Evolutionary conservation across 1,284 basidiomycete species (phyloP).

Genomic region (Heterobasidion occidentale): DNA sequence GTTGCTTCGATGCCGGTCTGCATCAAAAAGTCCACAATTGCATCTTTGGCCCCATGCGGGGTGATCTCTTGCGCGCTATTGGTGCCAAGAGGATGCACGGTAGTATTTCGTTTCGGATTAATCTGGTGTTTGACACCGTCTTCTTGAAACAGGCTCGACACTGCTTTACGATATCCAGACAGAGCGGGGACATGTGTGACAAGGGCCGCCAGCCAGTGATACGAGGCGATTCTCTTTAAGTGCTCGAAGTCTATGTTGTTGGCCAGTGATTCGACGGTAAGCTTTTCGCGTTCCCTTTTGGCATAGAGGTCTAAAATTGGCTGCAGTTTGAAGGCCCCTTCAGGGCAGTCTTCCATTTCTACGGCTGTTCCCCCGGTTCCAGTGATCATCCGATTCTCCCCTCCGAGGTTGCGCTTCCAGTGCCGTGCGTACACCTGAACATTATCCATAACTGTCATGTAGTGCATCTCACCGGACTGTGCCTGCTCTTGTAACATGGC

Average conservation of each 20-base stretch:
- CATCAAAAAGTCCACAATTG: constrained; percentile 7
- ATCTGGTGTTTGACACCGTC: constrained; percentile 6
- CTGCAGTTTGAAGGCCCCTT: constrained; percentile 1
- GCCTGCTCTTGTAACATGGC: not conserved
- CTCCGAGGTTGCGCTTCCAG: constrained; percentile 2
- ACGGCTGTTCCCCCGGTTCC: constrained; percentile 9
- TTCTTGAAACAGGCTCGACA: not conserved
- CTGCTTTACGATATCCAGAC: not conserved
- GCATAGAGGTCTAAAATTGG: not conserved
- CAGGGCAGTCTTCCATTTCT: constrained; percentile 4
- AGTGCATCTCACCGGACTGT: not conserved
- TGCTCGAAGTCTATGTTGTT: constrained; percentile 6
- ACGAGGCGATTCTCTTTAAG: not conserved
- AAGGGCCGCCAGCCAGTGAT: constrained; percentile 5
- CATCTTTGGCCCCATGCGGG: constrained; percentile 10
- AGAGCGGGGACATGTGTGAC: constrained; percentile 8
- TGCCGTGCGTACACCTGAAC: not conserved
- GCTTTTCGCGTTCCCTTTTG: not conserved
- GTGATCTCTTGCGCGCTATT: constrained; percentile 12
- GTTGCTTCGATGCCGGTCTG: constrained; percentile 10
- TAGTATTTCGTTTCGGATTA: constrained; percentile 4
- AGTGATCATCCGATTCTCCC: constrained; percentile 9
- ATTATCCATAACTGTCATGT: not conserved
- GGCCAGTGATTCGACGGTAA: constrained; percentile 2
- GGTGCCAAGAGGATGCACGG: constrained; percentile 10